phyloP scores from a whole-genome alignment of 2,329 filamentous ascomycete species.

The Leptosphaerulina australis region DNA sequence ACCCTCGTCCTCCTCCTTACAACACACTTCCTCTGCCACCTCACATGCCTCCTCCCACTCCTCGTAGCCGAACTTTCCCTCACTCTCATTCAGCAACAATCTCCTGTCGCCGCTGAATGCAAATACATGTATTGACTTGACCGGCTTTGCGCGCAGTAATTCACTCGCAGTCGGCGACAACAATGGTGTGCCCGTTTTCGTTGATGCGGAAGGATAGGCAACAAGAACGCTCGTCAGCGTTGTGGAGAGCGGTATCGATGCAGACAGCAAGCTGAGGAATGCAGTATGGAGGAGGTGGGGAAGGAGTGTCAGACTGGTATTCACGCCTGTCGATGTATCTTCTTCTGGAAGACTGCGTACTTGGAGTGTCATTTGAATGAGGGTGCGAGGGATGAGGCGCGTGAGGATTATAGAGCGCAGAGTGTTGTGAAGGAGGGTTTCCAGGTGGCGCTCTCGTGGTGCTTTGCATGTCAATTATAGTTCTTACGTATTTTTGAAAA shows the following conservation, averaged over 20 bases:
- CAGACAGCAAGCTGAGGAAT: constrained; percentile 82
- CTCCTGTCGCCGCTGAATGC: constrained; percentile 72
- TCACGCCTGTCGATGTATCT: constrained; percentile 65
- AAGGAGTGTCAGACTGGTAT: constrained; percentile 75
- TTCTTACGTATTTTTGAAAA: not conserved
- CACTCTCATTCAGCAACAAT: constrained; percentile 78
- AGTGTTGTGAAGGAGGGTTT: constrained; percentile 73
- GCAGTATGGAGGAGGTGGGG: constrained; percentile 82
- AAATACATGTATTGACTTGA: constrained; percentile 85
- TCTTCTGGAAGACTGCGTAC: constrained; percentile 72
- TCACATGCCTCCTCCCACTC: constrained; percentile 77
- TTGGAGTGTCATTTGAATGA: constrained; percentile 84
- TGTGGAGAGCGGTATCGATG: constrained; percentile 77
- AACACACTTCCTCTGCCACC: constrained; percentile 70
- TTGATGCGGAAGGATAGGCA: constrained; percentile 77
- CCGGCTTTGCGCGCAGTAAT: constrained; percentile 67
- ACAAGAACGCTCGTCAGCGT: constrained; percentile 81
- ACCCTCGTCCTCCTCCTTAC: constrained; percentile 50
- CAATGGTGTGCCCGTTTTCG: constrained; percentile 50
- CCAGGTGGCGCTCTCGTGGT: constrained; percentile 71
- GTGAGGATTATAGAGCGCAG: constrained; percentile 76
- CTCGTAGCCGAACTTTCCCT: constrained; percentile 75
- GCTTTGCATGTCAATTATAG: constrained; percentile 23
- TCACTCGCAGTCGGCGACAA: constrained; percentile 66
- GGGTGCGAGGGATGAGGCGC: constrained; percentile 74